These are phyloP conservation scores for Diplodia sapinea DNA, from an alignment of 2,329 filamentous ascomycete species.

Conservation along the genomic window DNA sequence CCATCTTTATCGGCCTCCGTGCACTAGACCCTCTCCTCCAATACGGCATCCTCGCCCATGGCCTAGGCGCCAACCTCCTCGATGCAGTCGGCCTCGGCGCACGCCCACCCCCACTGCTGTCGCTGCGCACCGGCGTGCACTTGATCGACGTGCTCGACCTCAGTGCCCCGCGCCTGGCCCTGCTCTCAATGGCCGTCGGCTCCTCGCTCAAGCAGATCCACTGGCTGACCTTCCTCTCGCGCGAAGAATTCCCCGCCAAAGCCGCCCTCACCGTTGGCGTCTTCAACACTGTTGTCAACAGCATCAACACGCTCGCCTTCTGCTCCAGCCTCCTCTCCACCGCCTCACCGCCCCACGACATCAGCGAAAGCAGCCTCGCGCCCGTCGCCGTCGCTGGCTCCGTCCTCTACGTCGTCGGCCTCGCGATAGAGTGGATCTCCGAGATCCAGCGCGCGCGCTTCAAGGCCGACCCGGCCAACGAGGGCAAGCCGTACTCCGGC, in stretches of 20 bases:
- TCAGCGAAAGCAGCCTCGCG: slow-evolving; percentile 41
- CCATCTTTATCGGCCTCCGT: slow-evolving; percentile 55
- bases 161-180: slow-evolving; percentile 57
- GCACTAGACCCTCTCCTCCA: slow-evolving; percentile 56
- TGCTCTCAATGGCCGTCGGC: slow-evolving; percentile 61
- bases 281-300: slow-evolving; percentile 64
- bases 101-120: slow-evolving; percentile 47
- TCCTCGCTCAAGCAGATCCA: slow-evolving; percentile 63
- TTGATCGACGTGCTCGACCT: slow-evolving; percentile 54
- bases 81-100: slow-evolving; percentile 53
- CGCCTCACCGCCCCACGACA: slow-evolving; percentile 43
- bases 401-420: slow-evolving; percentile 58
- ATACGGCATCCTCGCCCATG: slow-evolving; percentile 56
- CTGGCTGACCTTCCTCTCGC: slow-evolving; percentile 56
- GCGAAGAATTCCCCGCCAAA: slow-evolving; percentile 57
- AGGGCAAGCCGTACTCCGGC: slow-evolving; percentile 58
- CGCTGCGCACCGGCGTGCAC: slow-evolving; percentile 36
- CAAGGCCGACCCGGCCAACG: slow-evolving; percentile 58
- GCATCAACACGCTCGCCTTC: slow-evolving; percentile 62
- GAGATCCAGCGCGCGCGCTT: slow-evolving; percentile 63
- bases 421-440: slow-evolving; percentile 60
- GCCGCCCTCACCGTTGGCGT: slow-evolving; percentile 53
- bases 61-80: slow-evolving; percentile 52
- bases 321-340: slow-evolving; percentile 57
- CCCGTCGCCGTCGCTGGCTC: slow-evolving; percentile 55